Base-by-base conservation (phyloP, 2,329 filamentous ascomycete genomes). In the Fusarium nurragi region DNA sequence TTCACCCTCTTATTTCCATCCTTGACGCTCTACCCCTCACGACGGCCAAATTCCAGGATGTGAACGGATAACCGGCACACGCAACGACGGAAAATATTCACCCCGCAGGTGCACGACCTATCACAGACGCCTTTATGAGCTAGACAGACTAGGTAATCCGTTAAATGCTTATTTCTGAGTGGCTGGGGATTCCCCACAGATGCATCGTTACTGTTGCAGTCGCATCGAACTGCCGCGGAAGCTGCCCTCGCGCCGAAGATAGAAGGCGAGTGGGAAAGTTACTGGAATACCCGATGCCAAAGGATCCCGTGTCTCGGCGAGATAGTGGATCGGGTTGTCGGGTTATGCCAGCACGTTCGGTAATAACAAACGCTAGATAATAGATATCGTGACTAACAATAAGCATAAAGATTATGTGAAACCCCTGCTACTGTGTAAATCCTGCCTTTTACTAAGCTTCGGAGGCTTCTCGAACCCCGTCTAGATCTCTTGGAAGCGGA, bases 61-160 rank as follows among this genome's bases (percentile, higher is more conserved):
- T 28, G 25, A 41, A 53, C 50, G 50, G 50, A 30, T 53, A 48
- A 30, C 13, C 50, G 50, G 50, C 50, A 53, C 32, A 37, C 11
- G 5, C 32, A 18, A 34, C 32, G 14, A n/a, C 32, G 32, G 32
- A 34, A 9, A 34, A 34, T 16, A 34, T 34, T 34, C n/a, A n/a
- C n/a, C 32, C 32, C 32, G n/a, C 16, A 10, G 16, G 16, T 9
- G 7, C 4, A 34, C 16, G 16, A 34, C 32, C 32, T 34, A 34
- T 34, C 16, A 34, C 32, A 34, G 4, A n/a, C 32, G 32, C n/a
- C 32, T 8, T 11, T 9, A 26, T 26, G 12, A 26, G 25, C 16
- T 34, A 4, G 16, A 4, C 16, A 32, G 16, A 14, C 30, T 32
- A n/a, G 30, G 4, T 8, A 34, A 9, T 16, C 7, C 16, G 16